Percentiles rank a stretch among this genome's conserved stretches.
phyloP scores from a whole-genome alignment of 2,329 filamentous ascomycete species.

The Diaporthe destruens region DNA sequence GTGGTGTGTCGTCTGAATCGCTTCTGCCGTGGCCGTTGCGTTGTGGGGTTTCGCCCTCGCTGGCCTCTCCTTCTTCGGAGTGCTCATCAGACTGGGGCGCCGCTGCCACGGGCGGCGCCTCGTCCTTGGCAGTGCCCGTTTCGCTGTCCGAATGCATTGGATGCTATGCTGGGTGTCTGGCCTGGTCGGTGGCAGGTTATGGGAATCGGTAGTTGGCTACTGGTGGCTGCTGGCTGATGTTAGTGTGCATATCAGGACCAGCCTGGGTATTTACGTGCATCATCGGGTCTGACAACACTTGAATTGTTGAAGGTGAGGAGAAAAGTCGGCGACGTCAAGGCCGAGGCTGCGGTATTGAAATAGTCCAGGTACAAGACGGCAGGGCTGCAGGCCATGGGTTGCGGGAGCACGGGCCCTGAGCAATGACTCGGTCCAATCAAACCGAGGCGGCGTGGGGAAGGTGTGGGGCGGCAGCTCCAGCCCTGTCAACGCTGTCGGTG shows the following conservation, averaged over 20 bases:
- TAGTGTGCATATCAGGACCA: slow-evolving; percentile 37
- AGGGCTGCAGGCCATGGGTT: slow-evolving; percentile 28
- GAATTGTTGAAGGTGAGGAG: slow-evolving; percentile 19
- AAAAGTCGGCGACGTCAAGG: slow-evolving; percentile 30
- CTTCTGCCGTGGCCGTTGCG: background rate
- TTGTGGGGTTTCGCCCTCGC: slow-evolving; percentile 31
- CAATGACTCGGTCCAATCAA: slow-evolving; percentile 29
- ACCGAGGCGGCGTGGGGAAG: slow-evolving; percentile 23
- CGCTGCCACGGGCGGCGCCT: slow-evolving; percentile 26
- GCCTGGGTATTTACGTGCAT: slow-evolving; percentile 38
- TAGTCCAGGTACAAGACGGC: slow-evolving; percentile 29
- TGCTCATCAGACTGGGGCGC: slow-evolving; percentile 33
- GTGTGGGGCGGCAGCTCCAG: slow-evolving; percentile 9
- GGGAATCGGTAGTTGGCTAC: background rate
- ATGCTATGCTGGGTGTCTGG: background rate
- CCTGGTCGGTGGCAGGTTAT: background rate
- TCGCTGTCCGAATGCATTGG: slow-evolving; percentile 41
- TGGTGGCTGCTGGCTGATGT: slow-evolving; percentile 35
- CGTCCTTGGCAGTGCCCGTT: slow-evolving; percentile 19
- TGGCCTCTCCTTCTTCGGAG: slow-evolving; percentile 41
- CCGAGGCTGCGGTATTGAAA: slow-evolving; percentile 25
- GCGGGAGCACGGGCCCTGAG: background rate
- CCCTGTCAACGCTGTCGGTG: slow-evolving; percentile 25
- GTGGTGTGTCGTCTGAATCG: slow-evolving; percentile 3
- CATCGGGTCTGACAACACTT: slow-evolving; percentile 1